Evolutionary conservation across 2,329 filamentous ascomycete species (phyloP).

Genomic region (Cercospora brassicicola): DNA sequence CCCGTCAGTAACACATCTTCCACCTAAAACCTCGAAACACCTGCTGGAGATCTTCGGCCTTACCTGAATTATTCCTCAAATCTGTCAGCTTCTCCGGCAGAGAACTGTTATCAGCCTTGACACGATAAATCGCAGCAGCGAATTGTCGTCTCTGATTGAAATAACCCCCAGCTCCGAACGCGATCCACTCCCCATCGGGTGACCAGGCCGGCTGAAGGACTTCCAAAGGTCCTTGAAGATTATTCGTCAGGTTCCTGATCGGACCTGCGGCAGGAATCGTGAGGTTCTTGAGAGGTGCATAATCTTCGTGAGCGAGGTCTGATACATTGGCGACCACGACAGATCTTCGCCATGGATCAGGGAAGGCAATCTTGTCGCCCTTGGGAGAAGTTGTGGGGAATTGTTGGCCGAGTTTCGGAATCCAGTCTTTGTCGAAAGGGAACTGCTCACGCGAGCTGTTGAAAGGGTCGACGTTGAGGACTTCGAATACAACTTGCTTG

Average conservation of each 20-base stretch:
- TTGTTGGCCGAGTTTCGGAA: background rate
- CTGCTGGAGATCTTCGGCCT: background rate
- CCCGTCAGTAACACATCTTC: background rate
- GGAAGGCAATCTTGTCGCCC: background rate
- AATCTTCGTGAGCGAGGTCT: background rate
- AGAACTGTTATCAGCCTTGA: background rate
- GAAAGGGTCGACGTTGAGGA: background rate
- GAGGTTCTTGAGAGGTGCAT: background rate
- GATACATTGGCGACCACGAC: background rate
- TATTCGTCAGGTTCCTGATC: background rate
- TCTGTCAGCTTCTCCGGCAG: background rate
- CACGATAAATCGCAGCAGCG: background rate
- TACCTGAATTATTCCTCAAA: background rate
- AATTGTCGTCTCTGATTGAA: constrained; percentile 1
- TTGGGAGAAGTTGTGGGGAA: background rate
- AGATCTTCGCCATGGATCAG: background rate
- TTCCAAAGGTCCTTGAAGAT: background rate
- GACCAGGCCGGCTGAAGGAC: constrained; percentile 8
- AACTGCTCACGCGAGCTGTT: background rate
- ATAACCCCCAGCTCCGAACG: constrained; percentile 10
- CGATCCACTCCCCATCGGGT: constrained; percentile 9
- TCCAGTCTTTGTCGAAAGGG: background rate
- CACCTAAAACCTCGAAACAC: background rate
- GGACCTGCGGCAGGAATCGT: background rate
- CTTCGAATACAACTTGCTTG: constrained; percentile 7